Conservation (phyloP, 2,329 filamentous ascomycete genomes). For the Trematosphaeria pertusa region DNA sequence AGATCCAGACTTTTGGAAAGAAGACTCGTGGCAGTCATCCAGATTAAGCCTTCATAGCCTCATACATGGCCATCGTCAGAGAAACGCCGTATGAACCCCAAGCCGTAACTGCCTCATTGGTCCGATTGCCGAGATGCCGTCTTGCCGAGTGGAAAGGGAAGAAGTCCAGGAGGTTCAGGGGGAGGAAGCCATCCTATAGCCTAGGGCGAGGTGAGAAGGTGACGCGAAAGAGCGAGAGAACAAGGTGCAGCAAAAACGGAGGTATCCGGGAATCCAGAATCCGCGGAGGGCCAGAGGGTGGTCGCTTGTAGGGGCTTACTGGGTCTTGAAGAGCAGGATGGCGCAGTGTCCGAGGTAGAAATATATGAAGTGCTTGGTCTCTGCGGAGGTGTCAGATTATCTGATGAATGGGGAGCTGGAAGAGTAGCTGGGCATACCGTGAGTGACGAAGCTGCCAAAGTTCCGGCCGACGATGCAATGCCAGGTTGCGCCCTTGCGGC, state of each 20-base stretch:
- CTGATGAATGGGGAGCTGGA: too few species aligned
- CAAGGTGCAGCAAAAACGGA: background rate
- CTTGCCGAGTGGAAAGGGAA: too few species aligned
- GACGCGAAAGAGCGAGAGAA: background rate
- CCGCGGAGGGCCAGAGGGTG: conserved; percentile 6
- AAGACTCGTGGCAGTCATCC: conserved; percentile 33
- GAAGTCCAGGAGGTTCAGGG: too few species aligned
- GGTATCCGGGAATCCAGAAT: conserved; percentile 6
- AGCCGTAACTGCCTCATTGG: conserved; percentile 11
- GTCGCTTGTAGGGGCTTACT: conserved; percentile 59
- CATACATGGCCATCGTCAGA: conserved; percentile 9
- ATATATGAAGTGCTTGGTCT: conserved; percentile 99
- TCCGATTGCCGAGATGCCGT: conserved; percentile 1
- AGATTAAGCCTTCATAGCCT: conserved; percentile 17
- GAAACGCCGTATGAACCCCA: conserved; percentile 5
- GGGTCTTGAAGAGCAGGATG: conserved; percentile 98
- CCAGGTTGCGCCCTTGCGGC: conserved; percentile 97
- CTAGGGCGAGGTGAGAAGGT: conserved; percentile 13
- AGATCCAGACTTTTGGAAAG: conserved; percentile 27
- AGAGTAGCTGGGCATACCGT: conserved; percentile 75
- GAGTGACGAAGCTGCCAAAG: conserved; percentile 98
- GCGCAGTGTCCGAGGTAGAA: conserved; percentile 99
- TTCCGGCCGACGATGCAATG: conserved; percentile 98
- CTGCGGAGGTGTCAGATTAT: too few species aligned
- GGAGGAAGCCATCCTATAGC: conserved; percentile 5